A percentile compares a stretch with the other conserved stretches of the same genome.
Evolutionary conservation across 148 eudicot genomes (phyloP).

Genomic region (Fagopyrum esculentum): DNA sequence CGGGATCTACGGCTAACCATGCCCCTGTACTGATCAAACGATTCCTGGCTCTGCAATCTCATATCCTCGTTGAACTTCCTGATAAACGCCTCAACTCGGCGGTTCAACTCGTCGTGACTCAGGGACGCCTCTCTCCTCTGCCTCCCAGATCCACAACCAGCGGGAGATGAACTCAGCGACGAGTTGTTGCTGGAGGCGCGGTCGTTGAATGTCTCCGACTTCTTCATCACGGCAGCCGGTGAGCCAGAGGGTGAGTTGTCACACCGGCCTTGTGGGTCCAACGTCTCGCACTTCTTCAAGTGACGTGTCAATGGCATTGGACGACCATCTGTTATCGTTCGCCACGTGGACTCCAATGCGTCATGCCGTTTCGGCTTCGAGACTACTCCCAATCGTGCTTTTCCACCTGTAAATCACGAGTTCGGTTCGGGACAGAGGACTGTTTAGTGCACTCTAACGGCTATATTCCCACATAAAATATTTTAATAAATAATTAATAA

Average conservation of each 20-base stretch:
- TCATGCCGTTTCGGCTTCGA: conserved; percentile 57
- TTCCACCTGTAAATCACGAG: conserved; percentile 29
- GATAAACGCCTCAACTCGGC: conserved; percentile 82
- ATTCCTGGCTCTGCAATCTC: conserved; percentile 76
- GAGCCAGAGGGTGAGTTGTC: conserved; percentile 25
- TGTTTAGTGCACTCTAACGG: conserved; percentile 4
- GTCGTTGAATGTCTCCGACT: conserved; percentile 65
- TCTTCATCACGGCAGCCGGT: conserved; percentile 21
- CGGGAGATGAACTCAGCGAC: conserved; percentile 7
- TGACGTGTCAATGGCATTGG: conserved; percentile 59
- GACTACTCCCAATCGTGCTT: conserved; percentile 34
- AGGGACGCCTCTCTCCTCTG: conserved; percentile 57
- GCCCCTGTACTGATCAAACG: conserved; percentile 53
- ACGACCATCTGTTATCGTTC: conserved; percentile 63
- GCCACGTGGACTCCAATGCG: conserved; percentile 81
- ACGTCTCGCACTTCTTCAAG: conserved; percentile 48
- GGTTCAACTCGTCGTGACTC: conserved; percentile 86
- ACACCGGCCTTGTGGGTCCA: conserved; percentile 20
- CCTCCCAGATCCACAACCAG: conserved; percentile 21
- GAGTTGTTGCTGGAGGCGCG: conserved; percentile 26
- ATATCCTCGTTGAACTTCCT: conserved; percentile 79
- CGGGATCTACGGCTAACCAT: conserved; percentile 59
- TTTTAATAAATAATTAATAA: background rate
- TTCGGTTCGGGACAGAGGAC: background rate
- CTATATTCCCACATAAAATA: too few relatives aligned